These are phyloP conservation scores for Dionaea muscipula DNA, from an alignment of 179 eudicot genomes.

Conservation along the genomic window DNA sequence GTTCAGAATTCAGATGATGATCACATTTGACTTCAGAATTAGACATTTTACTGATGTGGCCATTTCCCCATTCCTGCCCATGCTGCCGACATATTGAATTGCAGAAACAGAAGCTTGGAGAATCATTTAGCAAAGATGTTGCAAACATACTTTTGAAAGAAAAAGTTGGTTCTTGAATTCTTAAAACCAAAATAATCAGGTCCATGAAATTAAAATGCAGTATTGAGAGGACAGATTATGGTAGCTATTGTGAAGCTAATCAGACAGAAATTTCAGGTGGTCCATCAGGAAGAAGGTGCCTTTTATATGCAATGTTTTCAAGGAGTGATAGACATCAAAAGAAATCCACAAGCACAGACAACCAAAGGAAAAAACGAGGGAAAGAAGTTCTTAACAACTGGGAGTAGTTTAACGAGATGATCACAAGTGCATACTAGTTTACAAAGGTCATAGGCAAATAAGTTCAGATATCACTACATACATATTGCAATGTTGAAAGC, in stretches of 20 bases:
- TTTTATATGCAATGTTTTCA: no score
- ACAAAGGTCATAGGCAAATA: background rate
- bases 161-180: background rate
- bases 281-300: no score
- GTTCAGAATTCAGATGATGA: background rate
- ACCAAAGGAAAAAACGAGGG: background rate
- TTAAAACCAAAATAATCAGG: background rate
- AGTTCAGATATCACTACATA: slow-evolving; percentile 22
- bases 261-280: background rate
- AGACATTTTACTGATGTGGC: background rate
- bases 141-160: background rate
- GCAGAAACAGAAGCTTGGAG: no score
- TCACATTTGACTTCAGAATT: no score
- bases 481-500: slow-evolving; percentile 96
- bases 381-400: no score
- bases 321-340: background rate
- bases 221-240: background rate
- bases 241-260: background rate
- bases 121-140: no score
- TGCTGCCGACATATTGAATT: background rate
- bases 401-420: no score
- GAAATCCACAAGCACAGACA: background rate
- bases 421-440: background rate
- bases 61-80: background rate
- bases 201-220: background rate